Evolutionary conservation across 176 grass and related monocot genomes (phyloP), one percentile per base, ranked within the genome.

Genomic region (Aechmea fasciata): DNA sequence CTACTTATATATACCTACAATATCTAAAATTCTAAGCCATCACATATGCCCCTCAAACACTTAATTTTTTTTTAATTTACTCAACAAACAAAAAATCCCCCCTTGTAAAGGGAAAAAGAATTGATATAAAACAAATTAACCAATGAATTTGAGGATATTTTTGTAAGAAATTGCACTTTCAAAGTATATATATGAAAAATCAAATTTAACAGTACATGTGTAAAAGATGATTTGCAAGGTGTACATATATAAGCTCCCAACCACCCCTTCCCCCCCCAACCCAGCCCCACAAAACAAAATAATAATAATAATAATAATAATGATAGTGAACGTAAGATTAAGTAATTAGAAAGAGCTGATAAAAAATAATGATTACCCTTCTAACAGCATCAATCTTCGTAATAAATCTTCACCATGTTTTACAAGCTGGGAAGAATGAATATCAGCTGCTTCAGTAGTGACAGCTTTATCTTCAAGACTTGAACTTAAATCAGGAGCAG

Each of bases 351-450:
- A 14, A 70, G 47, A 64, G 13, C 74, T 14, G 29, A 70, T 18
- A 11, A 84, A 59, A 49, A 69, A 52, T 3, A 67, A 69, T 68
- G 25, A 59, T 69, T 71, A 99, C 94, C 87, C 78, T 74, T 83
- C 77, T 48, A 93, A 63, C 50, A 71, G 68, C 12, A 75, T 90
- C 77, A 93, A 71, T 87, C 94, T 90, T 75, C 85, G 80, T 63
- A 99, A 74, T 69, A 99, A 71, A 80, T 78, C 85, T 67, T 73
- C 84, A 33, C 90, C 87, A 73, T 85, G 90, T 82, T 90, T 88
- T 71, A 91, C 82, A 82, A 93, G 90, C 69, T 85, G 78, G 79
- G 82, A 63, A 48, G 87, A 83, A 76, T 90, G 88, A 80, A 90
- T 81, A 73, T 93, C 84, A 55, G 64, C 74, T 48, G 71, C 63